Conservation (phyloP, 495 filamentous ascomycete species). For the Ramalina peruviana region DNA sequence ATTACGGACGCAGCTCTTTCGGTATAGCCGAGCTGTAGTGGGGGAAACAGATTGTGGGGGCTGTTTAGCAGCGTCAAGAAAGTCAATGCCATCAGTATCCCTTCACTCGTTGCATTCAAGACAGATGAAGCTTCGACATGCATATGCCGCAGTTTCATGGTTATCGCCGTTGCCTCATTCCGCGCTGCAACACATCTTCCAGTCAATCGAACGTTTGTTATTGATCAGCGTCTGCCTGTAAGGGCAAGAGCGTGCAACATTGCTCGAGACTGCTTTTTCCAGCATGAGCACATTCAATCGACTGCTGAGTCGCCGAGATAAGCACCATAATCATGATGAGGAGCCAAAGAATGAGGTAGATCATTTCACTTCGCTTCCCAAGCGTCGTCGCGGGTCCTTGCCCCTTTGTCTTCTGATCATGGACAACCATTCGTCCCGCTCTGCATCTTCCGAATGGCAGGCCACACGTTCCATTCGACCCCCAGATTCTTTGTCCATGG, state of each 20-base stretch:
- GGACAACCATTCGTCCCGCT: background rate
- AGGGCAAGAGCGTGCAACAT: background rate
- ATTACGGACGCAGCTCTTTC: too few relatives aligned
- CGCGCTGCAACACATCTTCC: too few relatives aligned
- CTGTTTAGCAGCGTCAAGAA: too few relatives aligned
- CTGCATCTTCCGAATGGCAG: background rate
- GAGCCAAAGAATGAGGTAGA: slow-evolving; percentile 38
- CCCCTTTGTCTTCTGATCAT: slow-evolving; percentile 4
- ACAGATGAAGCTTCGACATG: too few relatives aligned
- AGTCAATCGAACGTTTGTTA: too few relatives aligned
- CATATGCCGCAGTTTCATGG: too few relatives aligned
- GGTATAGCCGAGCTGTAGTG: too few relatives aligned
- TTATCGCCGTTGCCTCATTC: too few relatives aligned
- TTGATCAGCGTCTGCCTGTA: too few relatives aligned
- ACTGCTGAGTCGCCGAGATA: slow-evolving; percentile 65
- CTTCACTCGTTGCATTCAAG: too few relatives aligned
- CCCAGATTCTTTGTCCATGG: slow-evolving; percentile 18
- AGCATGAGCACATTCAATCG: slow-evolving; percentile 48
- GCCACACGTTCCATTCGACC: slow-evolving; percentile 10
- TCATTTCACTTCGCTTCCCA: slow-evolving; percentile 3
- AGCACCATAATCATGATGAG: slow-evolving; percentile 33
- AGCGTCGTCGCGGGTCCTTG: background rate
- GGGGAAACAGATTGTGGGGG: too few relatives aligned
- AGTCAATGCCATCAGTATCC: too few relatives aligned
- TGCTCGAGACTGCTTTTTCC: background rate